A percentile compares a stretch with the other conserved stretches of the same genome.
Conservation (phyloP, 805 yeast species). For the Brettanomyces anomalus region DNA sequence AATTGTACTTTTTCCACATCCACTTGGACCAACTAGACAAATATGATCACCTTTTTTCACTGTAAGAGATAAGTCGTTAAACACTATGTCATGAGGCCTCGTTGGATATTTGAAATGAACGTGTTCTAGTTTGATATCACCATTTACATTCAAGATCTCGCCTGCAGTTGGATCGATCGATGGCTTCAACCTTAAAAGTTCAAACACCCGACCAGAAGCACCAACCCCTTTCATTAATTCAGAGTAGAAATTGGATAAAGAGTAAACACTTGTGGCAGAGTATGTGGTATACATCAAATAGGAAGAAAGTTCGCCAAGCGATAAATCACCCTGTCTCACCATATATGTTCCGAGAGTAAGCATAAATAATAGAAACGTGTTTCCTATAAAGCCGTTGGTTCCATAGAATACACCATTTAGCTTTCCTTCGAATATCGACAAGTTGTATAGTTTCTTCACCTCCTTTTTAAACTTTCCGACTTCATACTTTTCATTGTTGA, state of each 20-base stretch:
- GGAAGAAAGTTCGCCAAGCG: constrained; percentile 84
- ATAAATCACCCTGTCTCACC: constrained; percentile 66
- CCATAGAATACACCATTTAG: constrained; percentile 72
- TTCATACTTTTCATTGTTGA: constrained; percentile 76
- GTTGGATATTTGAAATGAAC: constrained; percentile 78
- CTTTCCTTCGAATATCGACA: constrained; percentile 73
- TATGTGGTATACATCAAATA: constrained; percentile 94
- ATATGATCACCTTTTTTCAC: constrained; percentile 78
- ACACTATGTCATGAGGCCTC: constrained; percentile 61
- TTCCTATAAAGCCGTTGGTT: constrained; percentile 77
- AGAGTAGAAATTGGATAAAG: constrained; percentile 82
- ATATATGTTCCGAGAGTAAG: constrained; percentile 74
- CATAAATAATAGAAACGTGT: constrained; percentile 66
- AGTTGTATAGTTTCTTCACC: constrained; percentile 52
- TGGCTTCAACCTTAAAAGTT: constrained; percentile 72
- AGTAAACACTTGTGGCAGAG: constrained; percentile 88
- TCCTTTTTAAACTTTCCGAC: constrained; percentile 66
- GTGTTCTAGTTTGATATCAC: constrained; percentile 52
- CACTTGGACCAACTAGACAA: constrained; percentile 94
- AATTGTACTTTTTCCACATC: constrained; percentile 90
- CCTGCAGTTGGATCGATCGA: constrained; percentile 63
- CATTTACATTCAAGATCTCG: constrained; percentile 32
- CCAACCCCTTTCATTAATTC: constrained; percentile 97
- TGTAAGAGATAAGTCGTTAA: constrained; percentile 47
- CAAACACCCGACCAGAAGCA: constrained; percentile 88